phyloP scores from a whole-genome alignment of 768 basidiomycete genomes.

The Coprinellus micaceus region DNA sequence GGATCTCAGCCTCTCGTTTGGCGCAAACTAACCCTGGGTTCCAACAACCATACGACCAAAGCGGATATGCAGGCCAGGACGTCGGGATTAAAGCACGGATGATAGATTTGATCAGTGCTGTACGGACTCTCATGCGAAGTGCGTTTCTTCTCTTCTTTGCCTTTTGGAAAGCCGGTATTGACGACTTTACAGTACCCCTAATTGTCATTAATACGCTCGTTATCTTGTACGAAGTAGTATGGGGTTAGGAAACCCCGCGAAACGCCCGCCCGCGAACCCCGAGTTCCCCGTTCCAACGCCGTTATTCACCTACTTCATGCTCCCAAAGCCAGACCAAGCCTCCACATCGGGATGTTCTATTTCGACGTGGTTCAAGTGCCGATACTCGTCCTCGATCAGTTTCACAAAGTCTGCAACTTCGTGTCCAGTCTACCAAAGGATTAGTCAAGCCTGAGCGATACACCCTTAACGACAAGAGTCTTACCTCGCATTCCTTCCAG shows the following conservation, averaged over 20 bases:
- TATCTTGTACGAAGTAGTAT: slow-evolving; percentile 79
- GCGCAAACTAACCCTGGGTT: slow-evolving; percentile 53
- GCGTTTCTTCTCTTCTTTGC: slow-evolving; percentile 37
- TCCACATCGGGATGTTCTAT: neutral
- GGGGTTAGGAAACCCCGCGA: slow-evolving; percentile 36
- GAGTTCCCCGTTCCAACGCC: slow-evolving; percentile 15
- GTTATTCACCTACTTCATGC: neutral
- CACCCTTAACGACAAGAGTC: too few species aligned
- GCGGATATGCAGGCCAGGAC: slow-evolving; percentile 56
- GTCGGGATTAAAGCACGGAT: slow-evolving; percentile 78
- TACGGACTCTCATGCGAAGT: slow-evolving; percentile 97
- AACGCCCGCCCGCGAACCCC: neutral
- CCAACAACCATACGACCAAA: slow-evolving; percentile 67
- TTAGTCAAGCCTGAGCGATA: neutral
- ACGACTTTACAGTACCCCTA: slow-evolving; percentile 67
- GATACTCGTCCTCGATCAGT: slow-evolving; percentile 74
- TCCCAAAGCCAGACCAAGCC: neutral
- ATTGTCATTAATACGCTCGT: slow-evolving; percentile 85
- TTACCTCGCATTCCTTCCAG: slow-evolving; percentile 80
- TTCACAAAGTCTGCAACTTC: slow-evolving; percentile 58
- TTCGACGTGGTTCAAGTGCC: slow-evolving; percentile 47
- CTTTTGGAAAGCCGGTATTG: neutral
- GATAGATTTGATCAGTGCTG: slow-evolving; percentile 90
- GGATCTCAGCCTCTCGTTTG: slow-evolving; percentile 67
- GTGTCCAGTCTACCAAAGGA: neutral